Percentiles rank a stretch among this genome's conserved stretches.
phyloP scores from a whole-genome alignment of 495 filamentous ascomycete genomes.

The Cladorrhinum samala region DNA sequence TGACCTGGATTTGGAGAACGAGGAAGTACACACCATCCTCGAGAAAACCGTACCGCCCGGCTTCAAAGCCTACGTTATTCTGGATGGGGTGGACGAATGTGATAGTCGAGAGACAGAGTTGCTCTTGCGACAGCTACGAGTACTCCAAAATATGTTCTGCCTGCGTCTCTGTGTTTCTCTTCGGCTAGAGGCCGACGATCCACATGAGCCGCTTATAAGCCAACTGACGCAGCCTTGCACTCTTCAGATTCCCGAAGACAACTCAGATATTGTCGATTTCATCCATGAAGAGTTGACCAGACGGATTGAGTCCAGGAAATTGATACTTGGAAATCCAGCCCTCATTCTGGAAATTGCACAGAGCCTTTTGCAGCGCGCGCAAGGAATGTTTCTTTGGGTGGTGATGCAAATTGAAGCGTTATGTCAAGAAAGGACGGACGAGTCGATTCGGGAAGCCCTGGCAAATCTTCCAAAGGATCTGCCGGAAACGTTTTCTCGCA shows the following conservation, averaged over 20 bases:
- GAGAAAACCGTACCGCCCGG: constrained; percentile 10
- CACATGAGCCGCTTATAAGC: neutral
- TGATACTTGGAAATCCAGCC: constrained; percentile 31
- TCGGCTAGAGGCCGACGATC: constrained; percentile 23
- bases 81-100: constrained; percentile 39
- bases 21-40: constrained; percentile 17
- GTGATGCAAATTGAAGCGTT: constrained; percentile 33
- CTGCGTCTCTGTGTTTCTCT: constrained; percentile 30
- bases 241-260: constrained; percentile 30
- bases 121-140: constrained; percentile 19
- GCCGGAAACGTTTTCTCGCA: constrained; percentile 34
- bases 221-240: constrained; percentile 13
- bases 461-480: constrained; percentile 37
- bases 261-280: constrained; percentile 35
- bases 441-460: constrained; percentile 34
- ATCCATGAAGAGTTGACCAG: constrained; percentile 31
- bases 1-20: constrained; percentile 14
- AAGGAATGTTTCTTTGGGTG: constrained; percentile 1
- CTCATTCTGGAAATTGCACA: constrained; percentile 33
- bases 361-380: constrained; percentile 4
- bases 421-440: constrained; percentile 35
- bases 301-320: constrained; percentile 24
- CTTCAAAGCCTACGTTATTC: constrained; percentile 26
- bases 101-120: constrained; percentile 16
- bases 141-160: constrained; percentile 21